Percentiles rank a stretch among this genome's conserved stretches.
Evolutionary conservation across 495 filamentous ascomycete species (phyloP).

Genomic region (Chlorociboria aeruginascens): DNA sequence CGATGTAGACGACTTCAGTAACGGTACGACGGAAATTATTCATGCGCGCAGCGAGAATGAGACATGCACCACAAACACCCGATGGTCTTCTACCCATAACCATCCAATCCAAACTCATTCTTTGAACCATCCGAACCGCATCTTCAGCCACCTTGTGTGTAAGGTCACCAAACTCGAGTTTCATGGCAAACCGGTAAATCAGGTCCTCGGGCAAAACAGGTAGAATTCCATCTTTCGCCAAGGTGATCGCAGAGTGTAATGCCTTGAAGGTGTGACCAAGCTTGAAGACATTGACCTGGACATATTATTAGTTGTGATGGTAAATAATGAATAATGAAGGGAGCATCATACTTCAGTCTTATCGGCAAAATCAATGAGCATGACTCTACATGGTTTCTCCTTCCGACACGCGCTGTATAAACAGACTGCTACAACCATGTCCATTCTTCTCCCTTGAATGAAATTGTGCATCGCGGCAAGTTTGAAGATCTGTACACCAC

Average conservation of each 20-base stretch:
- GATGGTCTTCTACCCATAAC: slow-evolving; percentile 83
- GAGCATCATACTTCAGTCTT: slow-evolving; percentile 39
- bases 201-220: slow-evolving; percentile 71
- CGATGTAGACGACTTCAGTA: slow-evolving; percentile 87
- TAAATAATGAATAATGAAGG: neutral
- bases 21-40: slow-evolving; percentile 91
- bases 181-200: slow-evolving; percentile 76
- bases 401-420: slow-evolving; percentile 77
- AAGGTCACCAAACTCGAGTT: slow-evolving; percentile 73
- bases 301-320: slow-evolving; percentile 17
- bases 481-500: slow-evolving; percentile 62
- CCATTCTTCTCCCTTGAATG: slow-evolving; percentile 76
- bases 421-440: slow-evolving; percentile 71
- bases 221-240: slow-evolving; percentile 32
- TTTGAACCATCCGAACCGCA: slow-evolving; percentile 70
- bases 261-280: slow-evolving; percentile 75
- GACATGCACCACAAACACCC: slow-evolving; percentile 85
- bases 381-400: slow-evolving; percentile 45
- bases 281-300: slow-evolving; percentile 76
- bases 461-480: slow-evolving; percentile 69
- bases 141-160: slow-evolving; percentile 75
- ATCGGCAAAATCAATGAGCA: slow-evolving; percentile 95
- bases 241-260: slow-evolving; percentile 54
- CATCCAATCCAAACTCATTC: slow-evolving; percentile 97
- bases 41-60: slow-evolving; percentile 91